Evolutionary conservation across 2,329 filamentous ascomycete genomes (phyloP).

Genomic region (Aquanectria penicillioides): DNA sequence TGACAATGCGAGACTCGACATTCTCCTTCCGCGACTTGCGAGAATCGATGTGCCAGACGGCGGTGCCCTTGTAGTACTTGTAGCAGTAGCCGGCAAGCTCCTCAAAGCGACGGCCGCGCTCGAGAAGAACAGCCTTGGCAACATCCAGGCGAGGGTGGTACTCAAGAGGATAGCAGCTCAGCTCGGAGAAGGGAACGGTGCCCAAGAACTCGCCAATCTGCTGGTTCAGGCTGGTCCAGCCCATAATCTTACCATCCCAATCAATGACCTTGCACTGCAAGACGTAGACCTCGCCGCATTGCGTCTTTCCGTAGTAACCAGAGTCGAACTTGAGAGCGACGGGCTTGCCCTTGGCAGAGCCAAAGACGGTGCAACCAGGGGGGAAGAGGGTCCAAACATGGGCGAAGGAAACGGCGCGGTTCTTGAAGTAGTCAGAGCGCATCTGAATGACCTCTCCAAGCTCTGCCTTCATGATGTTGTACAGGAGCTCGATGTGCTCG

Average conservation of each 20-base stretch:
- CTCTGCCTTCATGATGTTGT: slow-evolving; percentile 59
- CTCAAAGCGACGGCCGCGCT: slow-evolving; percentile 57
- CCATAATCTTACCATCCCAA: slow-evolving; percentile 59
- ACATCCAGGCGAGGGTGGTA: slow-evolving; percentile 53
- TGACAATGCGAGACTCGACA: slow-evolving; percentile 45
- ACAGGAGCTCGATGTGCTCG: slow-evolving; percentile 58
- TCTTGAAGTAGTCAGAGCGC: slow-evolving; percentile 61
- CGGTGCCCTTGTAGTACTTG: slow-evolving; percentile 56
- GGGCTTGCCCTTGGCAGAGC: slow-evolving; percentile 50
- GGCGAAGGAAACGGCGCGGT: slow-evolving; percentile 63
- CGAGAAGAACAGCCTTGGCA: slow-evolving; percentile 47
- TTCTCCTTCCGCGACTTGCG: slow-evolving; percentile 39
- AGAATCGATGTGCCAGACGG: slow-evolving; percentile 41
- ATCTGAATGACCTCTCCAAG: slow-evolving; percentile 60
- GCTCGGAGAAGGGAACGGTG: slow-evolving; percentile 54
- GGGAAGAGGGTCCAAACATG: slow-evolving; percentile 65
- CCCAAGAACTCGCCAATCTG: slow-evolving; percentile 55
- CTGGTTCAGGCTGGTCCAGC: slow-evolving; percentile 48
- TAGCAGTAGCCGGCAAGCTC: slow-evolving; percentile 57
- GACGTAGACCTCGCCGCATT: slow-evolving; percentile 51
- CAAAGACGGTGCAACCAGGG: slow-evolving; percentile 55
- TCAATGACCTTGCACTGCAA: slow-evolving; percentile 56
- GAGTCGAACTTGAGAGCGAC: slow-evolving; percentile 52
- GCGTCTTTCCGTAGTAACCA: slow-evolving; percentile 49
- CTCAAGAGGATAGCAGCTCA: slow-evolving; percentile 56